A percentile compares a stretch with the other conserved stretches of the same genome.
Conservation (phyloP, 2,329 filamentous ascomycete species). For the Colletotrichum sansevieriae region DNA sequence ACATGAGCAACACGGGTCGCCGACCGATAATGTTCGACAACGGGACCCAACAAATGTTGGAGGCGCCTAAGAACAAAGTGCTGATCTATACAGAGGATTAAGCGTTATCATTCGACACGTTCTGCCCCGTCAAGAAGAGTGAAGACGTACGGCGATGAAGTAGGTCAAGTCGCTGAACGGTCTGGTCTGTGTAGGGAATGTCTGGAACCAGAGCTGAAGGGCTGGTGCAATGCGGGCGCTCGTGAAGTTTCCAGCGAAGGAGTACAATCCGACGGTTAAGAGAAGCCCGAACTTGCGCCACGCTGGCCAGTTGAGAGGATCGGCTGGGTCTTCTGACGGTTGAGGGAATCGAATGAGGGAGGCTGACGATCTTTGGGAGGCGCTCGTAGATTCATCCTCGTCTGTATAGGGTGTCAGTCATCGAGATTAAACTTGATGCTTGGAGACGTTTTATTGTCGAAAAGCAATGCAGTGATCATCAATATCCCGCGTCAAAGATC, state of each 20-base stretch:
- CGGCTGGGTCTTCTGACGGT: conserved; percentile 49
- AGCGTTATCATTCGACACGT: too few relatives aligned
- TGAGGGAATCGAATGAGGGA: conserved; percentile 44
- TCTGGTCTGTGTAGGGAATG: conserved; percentile 47
- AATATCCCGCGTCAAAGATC: too few relatives aligned
- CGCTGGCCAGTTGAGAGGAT: conserved; percentile 52
- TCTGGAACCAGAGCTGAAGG: conserved; percentile 48
- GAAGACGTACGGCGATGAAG: conserved; percentile 49
- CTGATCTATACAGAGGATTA: conserved; percentile 46
- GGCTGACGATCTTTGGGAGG: conserved; percentile 8
- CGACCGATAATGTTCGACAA: conserved; percentile 53
- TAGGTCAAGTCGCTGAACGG: conserved; percentile 46
- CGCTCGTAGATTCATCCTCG: conserved; percentile 18
- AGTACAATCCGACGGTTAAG: conserved; percentile 48
- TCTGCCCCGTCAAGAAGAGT: too few relatives aligned
- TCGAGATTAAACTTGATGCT: too few relatives aligned
- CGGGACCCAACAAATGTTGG: conserved; percentile 54
- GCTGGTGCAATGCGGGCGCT: conserved; percentile 51
- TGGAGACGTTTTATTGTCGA: too few relatives aligned
- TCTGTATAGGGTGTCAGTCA: neutral
- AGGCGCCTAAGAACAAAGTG: conserved; percentile 50
- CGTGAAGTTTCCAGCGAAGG: conserved; percentile 52
- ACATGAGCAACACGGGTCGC: conserved; percentile 48
- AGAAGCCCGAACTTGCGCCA: conserved; percentile 51
- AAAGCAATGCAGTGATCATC: too few relatives aligned